Conservation (phyloP, 2,329 filamentous ascomycete species). For the Phialophora tarda region DNA sequence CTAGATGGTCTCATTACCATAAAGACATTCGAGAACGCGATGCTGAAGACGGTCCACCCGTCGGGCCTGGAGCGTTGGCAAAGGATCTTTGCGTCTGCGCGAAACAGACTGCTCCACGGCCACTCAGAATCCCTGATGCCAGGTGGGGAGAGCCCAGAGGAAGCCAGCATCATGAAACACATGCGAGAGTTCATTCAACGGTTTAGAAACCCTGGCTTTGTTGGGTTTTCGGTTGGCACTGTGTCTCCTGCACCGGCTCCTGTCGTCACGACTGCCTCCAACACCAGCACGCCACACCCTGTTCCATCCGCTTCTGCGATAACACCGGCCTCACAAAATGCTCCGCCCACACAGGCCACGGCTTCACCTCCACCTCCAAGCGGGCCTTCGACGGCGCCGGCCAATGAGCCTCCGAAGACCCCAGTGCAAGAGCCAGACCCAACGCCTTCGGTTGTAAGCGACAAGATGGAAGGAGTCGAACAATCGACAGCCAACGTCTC, state of each 20-base stretch:
- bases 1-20: constrained; percentile 34
- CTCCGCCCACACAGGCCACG: not conserved
- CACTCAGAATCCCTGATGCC: constrained; percentile 28
- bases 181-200: constrained; percentile 34
- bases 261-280: not conserved
- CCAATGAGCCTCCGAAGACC: not conserved
- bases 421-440: not conserved
- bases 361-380: not conserved
- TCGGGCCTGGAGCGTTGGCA: constrained; percentile 33
- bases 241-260: constrained; percentile 26
- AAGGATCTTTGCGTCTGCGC: constrained; percentile 36
- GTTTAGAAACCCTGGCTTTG: constrained; percentile 38
- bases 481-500: not conserved
- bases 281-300: constrained; percentile 14
- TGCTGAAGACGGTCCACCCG: constrained; percentile 35
- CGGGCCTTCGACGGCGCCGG: not conserved
- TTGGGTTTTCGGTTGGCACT: constrained; percentile 31
- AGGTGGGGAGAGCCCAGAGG: constrained; percentile 36
- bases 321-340: not conserved
- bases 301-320: not conserved
- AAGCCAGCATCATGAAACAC: constrained; percentile 37
- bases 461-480: constrained; percentile 4
- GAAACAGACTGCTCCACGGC: constrained; percentile 36
- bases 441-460: not conserved
- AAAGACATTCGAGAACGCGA: constrained; percentile 33